phyloP scores from a whole-genome alignment of 73 alveolate genomes.

The Symbiodinium natans region DNA sequence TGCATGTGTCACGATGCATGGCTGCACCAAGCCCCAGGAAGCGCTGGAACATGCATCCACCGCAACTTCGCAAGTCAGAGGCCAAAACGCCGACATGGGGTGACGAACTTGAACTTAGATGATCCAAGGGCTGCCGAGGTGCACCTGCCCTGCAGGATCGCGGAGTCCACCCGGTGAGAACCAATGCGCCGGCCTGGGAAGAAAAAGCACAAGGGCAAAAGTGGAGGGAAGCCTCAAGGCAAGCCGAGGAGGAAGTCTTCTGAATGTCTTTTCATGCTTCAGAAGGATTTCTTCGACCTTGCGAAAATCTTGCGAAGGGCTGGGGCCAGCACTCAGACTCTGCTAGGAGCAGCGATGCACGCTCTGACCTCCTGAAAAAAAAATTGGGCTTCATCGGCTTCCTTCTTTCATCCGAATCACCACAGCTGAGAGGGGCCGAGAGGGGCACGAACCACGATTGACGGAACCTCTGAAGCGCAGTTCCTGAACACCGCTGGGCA shows the following conservation, averaged over 20 bases:
- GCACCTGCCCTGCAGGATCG: slow-evolving; percentile 21
- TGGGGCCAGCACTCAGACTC: too few relatives aligned
- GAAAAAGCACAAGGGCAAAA: neutral
- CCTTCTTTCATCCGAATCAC: neutral
- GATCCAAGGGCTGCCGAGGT: neutral
- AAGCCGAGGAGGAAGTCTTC: neutral
- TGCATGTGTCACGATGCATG: neutral
- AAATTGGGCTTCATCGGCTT: too few relatives aligned
- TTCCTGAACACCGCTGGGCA: neutral
- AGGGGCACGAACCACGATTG: neutral
- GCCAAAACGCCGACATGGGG: neutral
- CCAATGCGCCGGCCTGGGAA: slow-evolving; percentile 39
- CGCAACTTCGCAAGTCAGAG: neutral
- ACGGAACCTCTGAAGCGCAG: neutral
- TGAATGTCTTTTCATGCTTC: too few relatives aligned
- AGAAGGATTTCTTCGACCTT: too few relatives aligned
- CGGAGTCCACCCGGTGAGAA: slow-evolving; percentile 22
- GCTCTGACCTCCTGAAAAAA: neutral
- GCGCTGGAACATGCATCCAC: neutral
- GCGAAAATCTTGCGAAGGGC: too few relatives aligned
- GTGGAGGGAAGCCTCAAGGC: neutral
- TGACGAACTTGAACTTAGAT: neutral
- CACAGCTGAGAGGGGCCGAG: neutral
- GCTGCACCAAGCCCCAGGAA: neutral
- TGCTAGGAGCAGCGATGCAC: neutral